These are phyloP conservation scores for Kodamaea plutei DNA, from an alignment of 1,139 yeast species.

Conservation along the genomic window DNA sequence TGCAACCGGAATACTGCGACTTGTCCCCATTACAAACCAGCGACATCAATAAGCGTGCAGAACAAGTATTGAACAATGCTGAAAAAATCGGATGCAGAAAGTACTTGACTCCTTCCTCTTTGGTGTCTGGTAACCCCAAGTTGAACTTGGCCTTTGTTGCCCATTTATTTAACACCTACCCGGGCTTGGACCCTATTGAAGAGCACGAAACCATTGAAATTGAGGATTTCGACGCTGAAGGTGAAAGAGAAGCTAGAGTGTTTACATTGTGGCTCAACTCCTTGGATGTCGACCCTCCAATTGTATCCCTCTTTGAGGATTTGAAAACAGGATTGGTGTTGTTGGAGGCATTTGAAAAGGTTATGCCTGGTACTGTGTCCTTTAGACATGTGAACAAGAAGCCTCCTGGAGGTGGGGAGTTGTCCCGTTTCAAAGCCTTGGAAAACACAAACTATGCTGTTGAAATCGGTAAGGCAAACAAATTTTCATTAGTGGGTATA, in stretches of 20 bases:
- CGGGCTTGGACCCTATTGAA: conserved; percentile 93
- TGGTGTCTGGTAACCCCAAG: conserved; percentile 95
- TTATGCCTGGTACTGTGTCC: conserved; percentile 88
- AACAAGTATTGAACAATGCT: conserved; percentile 77
- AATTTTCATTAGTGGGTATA: conserved; percentile 92
- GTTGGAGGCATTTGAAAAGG: conserved; percentile 92
- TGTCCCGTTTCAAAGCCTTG: conserved; percentile 88
- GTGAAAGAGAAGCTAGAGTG: conserved; percentile 98
- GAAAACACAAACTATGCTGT: conserved; percentile 97
- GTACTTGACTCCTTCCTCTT: conserved; percentile 87
- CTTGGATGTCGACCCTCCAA: conserved; percentile 92
- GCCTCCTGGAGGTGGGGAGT: conserved; percentile 65
- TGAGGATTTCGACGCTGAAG: conserved; percentile 97
- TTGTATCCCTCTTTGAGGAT: conserved; percentile 88
- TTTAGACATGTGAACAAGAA: conserved; percentile 77
- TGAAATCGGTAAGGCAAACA: conserved; percentile 87
- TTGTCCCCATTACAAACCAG: conserved; percentile 71
- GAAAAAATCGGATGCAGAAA: conserved; percentile 91
- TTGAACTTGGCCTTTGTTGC: conserved; percentile 97
- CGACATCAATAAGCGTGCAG: conserved; percentile 79
- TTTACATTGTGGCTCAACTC: conserved; percentile 97
- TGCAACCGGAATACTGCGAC: conserved; percentile 81
- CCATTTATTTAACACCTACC: conserved; percentile 90
- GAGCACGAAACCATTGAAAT: conserved; percentile 86
- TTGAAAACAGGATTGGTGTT: conserved; percentile 88